phyloP scores from a whole-genome alignment of 257 asterid genomes.

The Plectranthus barbatus region DNA sequence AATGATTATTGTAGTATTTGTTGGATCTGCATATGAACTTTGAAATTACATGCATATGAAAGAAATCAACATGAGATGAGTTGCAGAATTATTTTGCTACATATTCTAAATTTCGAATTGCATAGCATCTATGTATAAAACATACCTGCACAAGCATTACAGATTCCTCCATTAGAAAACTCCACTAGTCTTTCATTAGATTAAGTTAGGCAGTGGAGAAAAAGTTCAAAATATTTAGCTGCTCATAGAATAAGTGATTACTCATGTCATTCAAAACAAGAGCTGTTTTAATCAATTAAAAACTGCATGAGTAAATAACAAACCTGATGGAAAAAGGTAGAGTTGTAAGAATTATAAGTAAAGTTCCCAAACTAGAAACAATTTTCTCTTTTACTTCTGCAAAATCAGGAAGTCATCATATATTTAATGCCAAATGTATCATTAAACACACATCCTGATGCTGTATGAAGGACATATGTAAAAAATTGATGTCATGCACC shows the following conservation, averaged over 20 bases:
- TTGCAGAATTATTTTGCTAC: background rate
- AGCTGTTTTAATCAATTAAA: background rate
- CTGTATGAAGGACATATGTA: background rate
- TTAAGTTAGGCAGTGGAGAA: slow-evolving; percentile 85
- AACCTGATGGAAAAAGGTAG: slow-evolving; percentile 77
- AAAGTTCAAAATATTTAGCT: slow-evolving; percentile 85
- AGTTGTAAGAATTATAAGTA: slow-evolving; percentile 92
- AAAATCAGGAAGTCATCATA: slow-evolving; percentile 9
- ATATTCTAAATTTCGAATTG: background rate
- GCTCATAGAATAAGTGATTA: slow-evolving; percentile 13
- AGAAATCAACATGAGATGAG: background rate
- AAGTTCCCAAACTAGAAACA: slow-evolving; percentile 78
- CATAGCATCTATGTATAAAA: background rate
- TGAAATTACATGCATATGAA: background rate
- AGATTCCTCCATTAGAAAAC: slow-evolving; percentile 86
- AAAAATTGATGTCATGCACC: background rate
- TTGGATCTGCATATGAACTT: slow-evolving; percentile 53
- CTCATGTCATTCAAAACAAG: background rate
- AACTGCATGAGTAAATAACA: background rate
- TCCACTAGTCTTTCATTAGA: slow-evolving; percentile 82
- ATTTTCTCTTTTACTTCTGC: slow-evolving; percentile 80
- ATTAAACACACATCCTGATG: background rate
- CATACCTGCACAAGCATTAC: slow-evolving; percentile 84
- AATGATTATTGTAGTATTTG: slow-evolving; percentile 62
- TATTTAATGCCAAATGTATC: slow-evolving; percentile 1